These are phyloP conservation scores for Beta corolliflora DNA, from an alignment of 179 eudicot genomes.

Conservation along the genomic window DNA sequence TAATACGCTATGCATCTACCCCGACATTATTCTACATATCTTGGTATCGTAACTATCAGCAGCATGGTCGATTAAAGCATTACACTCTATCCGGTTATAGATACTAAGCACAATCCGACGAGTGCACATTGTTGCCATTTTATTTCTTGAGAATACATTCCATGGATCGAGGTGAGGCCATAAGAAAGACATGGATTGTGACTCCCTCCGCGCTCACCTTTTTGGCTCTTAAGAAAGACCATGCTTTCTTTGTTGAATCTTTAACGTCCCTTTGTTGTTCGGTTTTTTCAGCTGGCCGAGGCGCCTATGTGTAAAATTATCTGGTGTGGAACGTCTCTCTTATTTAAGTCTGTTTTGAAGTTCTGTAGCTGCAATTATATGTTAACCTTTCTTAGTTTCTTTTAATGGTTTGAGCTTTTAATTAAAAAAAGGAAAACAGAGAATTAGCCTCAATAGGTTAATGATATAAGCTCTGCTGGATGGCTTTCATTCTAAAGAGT, in stretches of 20 bases:
- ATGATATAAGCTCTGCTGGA: neutral
- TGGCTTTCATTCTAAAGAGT: neutral
- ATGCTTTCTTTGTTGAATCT: no score
- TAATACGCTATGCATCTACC: neutral
- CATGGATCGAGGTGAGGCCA: no score
- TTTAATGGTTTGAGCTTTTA: neutral
- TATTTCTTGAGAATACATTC: neutral
- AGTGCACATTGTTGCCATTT: neutral
- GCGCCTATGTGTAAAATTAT: neutral
- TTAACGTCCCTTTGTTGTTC: neutral
- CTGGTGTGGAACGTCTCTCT: neutral
- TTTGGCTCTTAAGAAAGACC: no score
- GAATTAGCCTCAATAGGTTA: neutral
- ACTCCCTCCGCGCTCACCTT: no score
- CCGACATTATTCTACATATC: neutral
- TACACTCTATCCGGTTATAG: neutral
- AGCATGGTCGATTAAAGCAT: neutral
- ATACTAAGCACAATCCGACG: neutral
- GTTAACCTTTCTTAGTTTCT: neutral
- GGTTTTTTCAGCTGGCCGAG: neutral
- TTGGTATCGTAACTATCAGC: neutral
- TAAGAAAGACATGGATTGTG: no score
- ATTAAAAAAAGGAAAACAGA: no score
- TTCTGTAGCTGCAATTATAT: neutral
- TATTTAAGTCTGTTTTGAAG: neutral